Evolutionary conservation across 1,284 basidiomycete genomes (phyloP).

Genomic region (Inonotus hispidus): DNA sequence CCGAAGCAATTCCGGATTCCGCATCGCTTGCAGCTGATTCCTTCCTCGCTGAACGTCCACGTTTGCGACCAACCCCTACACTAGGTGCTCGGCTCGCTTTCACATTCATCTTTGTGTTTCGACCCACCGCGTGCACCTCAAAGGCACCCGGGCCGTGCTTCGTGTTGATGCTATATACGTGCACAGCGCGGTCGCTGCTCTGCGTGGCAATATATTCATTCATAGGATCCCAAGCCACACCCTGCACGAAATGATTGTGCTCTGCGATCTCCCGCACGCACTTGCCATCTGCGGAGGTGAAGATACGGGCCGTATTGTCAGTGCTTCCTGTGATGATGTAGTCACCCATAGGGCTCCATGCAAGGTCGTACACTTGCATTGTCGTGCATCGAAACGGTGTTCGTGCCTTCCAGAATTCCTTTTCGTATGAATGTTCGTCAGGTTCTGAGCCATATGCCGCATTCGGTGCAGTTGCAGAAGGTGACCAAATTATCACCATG

Average conservation of each 20-base stretch:
- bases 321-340: conserved; percentile 94
- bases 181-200: conserved; percentile 87
- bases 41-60: conserved; percentile 56
- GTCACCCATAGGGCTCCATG: conserved; percentile 95
- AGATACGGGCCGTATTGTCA: conserved; percentile 90
- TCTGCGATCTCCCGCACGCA: conserved; percentile 82
- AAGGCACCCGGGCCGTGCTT: conserved; percentile 61
- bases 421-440: conserved; percentile 84
- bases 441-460: conserved; percentile 74
- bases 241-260: conserved; percentile 92
- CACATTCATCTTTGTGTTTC: conserved; percentile 69
- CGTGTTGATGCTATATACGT: conserved; percentile 77
- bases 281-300: conserved; percentile 77
- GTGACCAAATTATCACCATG: conserved; percentile 95
- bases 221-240: conserved; percentile 94
- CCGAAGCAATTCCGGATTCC: conserved; percentile 52
- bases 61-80: conserved; percentile 36
- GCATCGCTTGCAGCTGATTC: conserved; percentile 74
- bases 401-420: conserved; percentile 93
- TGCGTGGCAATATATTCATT: conserved; percentile 95
- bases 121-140: conserved; percentile 81
- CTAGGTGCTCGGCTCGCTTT: conserved; percentile 64
- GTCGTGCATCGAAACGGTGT: conserved; percentile 83
- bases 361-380: conserved; percentile 96
- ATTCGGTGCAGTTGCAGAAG: conserved; percentile 66